Conservation (phyloP, 2,329 filamentous ascomycete species). For the Apiospora kogelbergensis region DNA sequence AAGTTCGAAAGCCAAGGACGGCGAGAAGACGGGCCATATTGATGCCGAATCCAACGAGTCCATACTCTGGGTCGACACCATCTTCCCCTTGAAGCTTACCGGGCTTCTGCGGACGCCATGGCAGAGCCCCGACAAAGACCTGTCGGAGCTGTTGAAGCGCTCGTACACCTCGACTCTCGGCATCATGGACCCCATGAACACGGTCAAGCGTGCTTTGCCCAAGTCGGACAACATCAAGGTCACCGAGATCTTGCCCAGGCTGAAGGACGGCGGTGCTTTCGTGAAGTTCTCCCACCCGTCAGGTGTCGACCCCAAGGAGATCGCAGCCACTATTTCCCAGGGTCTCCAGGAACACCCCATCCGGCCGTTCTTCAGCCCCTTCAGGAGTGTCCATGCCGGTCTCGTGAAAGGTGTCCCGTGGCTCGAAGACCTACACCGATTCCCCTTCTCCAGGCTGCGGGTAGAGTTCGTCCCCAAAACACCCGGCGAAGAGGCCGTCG, state of each 20-base stretch:
- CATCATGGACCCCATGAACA: conserved; percentile 50
- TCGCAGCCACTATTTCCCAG: conserved; percentile 61
- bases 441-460: conserved; percentile 73
- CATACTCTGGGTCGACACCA: conserved; percentile 88
- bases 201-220: conserved; percentile 64
- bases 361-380: conserved; percentile 88
- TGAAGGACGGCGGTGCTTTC: conserved; percentile 92
- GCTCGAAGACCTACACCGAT: conserved; percentile 87
- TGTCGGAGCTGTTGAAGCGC: conserved; percentile 49
- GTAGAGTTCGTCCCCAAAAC: conserved; percentile 81
- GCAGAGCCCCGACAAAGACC: conserved; percentile 45
- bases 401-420: conserved; percentile 84
- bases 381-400: conserved; percentile 67
- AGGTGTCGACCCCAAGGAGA: conserved; percentile 45
- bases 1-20: conserved; percentile 45
- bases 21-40: conserved; percentile 79
- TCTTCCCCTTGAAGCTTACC: conserved; percentile 72
- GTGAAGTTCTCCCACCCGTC: conserved; percentile 54
- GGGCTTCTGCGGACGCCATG: conserved; percentile 46
- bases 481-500: conserved; percentile 69
- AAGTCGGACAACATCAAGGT: conserved; percentile 64
- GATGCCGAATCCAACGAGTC: conserved; percentile 73
- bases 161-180: conserved; percentile 53
- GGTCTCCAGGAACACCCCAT: conserved; percentile 70
- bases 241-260: conserved; percentile 76